A percentile compares a stretch with the other conserved stretches of the same genome.
Evolutionary conservation across 352 stramenopile species (phyloP).

Genomic region (Pseudoperonospora humuli): DNA sequence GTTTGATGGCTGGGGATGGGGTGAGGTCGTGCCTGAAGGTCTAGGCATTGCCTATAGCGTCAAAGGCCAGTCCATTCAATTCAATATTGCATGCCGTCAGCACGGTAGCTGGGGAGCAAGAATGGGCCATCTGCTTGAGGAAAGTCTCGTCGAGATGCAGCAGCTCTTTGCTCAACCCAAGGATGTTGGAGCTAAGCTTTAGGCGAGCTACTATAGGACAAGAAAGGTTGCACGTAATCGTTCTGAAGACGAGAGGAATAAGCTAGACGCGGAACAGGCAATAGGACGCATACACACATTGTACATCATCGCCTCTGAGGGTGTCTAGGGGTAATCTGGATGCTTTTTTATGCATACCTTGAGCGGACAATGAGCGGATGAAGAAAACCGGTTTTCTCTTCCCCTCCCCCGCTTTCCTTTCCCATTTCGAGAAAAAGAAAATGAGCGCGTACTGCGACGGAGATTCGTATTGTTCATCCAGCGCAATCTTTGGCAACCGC

Average conservation of each 20-base stretch:
- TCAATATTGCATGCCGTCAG: constrained; percentile 76
- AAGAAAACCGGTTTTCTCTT: no score
- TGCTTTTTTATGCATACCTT: no score
- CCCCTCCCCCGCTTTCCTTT: no score
- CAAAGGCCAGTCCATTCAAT: constrained; percentile 71
- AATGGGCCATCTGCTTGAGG: constrained; percentile 67
- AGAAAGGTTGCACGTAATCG: neutral
- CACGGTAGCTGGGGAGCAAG: constrained; percentile 38
- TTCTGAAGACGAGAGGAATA: neutral
- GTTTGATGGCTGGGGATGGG: constrained; percentile 82
- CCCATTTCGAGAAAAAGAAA: no score
- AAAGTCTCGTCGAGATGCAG: constrained; percentile 75
- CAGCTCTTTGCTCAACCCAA: constrained; percentile 37
- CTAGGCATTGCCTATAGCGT: constrained; percentile 78
- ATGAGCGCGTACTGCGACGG: no score
- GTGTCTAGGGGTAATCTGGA: no score
- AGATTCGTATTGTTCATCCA: no score
- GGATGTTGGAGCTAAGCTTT: constrained; percentile 36
- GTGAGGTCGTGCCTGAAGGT: constrained; percentile 70
- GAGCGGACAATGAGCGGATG: no score
- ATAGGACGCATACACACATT: neutral
- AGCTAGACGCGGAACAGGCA: neutral
- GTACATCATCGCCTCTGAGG: no score
- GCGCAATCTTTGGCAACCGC: no score
- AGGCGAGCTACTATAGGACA: constrained; percentile 1